These are phyloP conservation scores for Oryza australiensis DNA, from an alignment of 176 grass and related monocot genomes.

Conservation along the genomic window DNA sequence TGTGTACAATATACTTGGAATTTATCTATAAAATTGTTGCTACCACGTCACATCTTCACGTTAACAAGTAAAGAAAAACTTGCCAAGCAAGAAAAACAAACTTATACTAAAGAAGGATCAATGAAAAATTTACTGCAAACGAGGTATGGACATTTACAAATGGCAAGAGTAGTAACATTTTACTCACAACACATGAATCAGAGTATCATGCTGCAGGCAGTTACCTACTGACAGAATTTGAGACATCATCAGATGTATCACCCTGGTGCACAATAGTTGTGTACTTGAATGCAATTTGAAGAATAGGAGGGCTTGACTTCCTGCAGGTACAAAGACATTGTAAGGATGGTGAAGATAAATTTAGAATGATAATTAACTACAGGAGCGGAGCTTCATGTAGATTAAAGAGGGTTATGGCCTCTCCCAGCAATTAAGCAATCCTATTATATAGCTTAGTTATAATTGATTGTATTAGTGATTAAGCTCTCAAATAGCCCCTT, in stretches of 20 bases:
- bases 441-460: too few relatives aligned
- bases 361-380: constrained; percentile 10
- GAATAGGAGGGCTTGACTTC: constrained; percentile 65
- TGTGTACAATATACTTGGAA: neutral
- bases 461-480: too few relatives aligned
- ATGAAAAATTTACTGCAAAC: neutral
- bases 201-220: neutral
- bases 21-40: neutral
- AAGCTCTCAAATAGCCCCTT: too few relatives aligned
- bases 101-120: constrained; percentile 16
- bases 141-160: constrained; percentile 19
- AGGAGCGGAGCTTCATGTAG: too few relatives aligned
- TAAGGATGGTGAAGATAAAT: constrained; percentile 27
- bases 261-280: constrained; percentile 60
- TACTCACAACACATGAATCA: constrained; percentile 6
- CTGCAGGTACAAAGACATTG: constrained; percentile 18
- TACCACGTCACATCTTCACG: constrained; percentile 20
- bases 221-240: constrained; percentile 45
- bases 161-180: neutral
- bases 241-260: constrained; percentile 42
- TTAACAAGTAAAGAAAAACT: constrained; percentile 7
- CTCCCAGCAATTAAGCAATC: too few relatives aligned
- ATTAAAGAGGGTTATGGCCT: too few relatives aligned
- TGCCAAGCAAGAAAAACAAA: neutral
- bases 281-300: constrained; percentile 95